Percentiles rank a stretch among this genome's conserved stretches.
phyloP scores from a whole-genome alignment of 1,139 yeast species.

The Suzukiozyma palmioleophila region DNA sequence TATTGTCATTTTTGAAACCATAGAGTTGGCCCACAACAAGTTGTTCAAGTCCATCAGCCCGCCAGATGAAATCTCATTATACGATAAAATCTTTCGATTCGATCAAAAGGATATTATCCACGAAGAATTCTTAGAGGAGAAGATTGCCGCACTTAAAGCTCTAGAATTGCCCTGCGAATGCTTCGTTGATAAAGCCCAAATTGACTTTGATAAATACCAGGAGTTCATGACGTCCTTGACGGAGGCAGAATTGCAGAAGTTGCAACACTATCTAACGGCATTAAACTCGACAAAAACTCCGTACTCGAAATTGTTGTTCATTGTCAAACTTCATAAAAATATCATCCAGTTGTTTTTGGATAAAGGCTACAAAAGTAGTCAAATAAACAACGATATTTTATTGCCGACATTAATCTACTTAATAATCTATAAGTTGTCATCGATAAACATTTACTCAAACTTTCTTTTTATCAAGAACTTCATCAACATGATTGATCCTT shows the following conservation, averaged over 20 bases:
- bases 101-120: conserved; percentile 36
- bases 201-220: conserved; percentile 10
- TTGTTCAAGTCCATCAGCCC: conserved; percentile 24
- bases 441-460: conserved; percentile 31
- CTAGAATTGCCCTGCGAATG: conserved; percentile 22
- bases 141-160: conserved; percentile 22
- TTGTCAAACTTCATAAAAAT: conserved; percentile 31
- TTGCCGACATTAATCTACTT: conserved; percentile 38
- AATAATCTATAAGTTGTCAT: conserved; percentile 22
- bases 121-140: conserved; percentile 36
- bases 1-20: conserved; percentile 26
- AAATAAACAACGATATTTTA: conserved; percentile 36
- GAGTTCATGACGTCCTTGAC: conserved; percentile 13
- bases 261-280: conserved; percentile 11
- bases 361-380: conserved; percentile 16
- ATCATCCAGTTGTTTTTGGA: conserved; percentile 22
- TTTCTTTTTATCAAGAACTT: conserved; percentile 37
- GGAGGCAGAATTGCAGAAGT: conserved; percentile 8
- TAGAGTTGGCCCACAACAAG: conserved; percentile 31
- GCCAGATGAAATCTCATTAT: conserved; percentile 28
- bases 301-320: conserved; percentile 23
- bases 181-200: conserved; percentile 15
- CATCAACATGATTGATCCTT: conserved; percentile 30
- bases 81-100: conserved; percentile 37
- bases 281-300: conserved; percentile 24